Evolutionary conservation across 768 basidiomycete species (phyloP).

Genomic region (Termitomyces sp.): DNA sequence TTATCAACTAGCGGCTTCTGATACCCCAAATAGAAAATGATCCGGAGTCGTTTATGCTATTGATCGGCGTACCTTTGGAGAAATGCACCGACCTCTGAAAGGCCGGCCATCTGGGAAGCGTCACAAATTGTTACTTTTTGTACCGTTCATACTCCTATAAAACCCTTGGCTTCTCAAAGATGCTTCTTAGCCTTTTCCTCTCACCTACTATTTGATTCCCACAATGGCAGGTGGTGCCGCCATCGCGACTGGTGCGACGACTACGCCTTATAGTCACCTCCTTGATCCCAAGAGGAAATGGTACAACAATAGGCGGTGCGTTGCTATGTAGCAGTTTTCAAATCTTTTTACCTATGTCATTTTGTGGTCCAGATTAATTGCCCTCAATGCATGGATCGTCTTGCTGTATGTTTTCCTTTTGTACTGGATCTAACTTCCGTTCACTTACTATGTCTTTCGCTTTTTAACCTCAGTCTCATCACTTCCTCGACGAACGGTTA

Average conservation of each 20-base stretch:
- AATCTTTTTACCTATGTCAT: neutral
- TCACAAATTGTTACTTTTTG: neutral
- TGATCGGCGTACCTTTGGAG: slow-evolving; percentile 37
- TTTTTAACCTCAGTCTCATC: slow-evolving; percentile 42
- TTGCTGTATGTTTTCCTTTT: slow-evolving; percentile 40
- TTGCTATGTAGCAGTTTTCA: neutral
- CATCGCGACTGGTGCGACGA: slow-evolving; percentile 22
- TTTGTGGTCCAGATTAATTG: slow-evolving; percentile 38
- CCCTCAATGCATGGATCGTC: slow-evolving; percentile 64
- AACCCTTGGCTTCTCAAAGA: slow-evolving; percentile 19
- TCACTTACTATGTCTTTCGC: neutral
- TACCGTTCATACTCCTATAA: slow-evolving; percentile 19
- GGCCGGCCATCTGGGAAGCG: slow-evolving; percentile 25
- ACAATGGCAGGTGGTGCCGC: slow-evolving; percentile 55
- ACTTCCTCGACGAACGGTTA: slow-evolving; percentile 74
- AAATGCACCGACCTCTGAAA: slow-evolving; percentile 18
- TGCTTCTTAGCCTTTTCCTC: slow-evolving; percentile 26
- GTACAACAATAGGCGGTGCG: slow-evolving; percentile 70
- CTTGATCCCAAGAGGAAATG: slow-evolving; percentile 63
- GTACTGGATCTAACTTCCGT: neutral
- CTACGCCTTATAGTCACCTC: slow-evolving; percentile 39
- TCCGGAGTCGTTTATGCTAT: neutral
- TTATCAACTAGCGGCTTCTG: neutral
- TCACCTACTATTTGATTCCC: slow-evolving; percentile 16
- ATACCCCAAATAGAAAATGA: slow-evolving; percentile 6